Percentiles rank a stretch among this genome's conserved stretches.
Evolutionary conservation across 73 alveolate genomes (phyloP).

Genomic region (Paramecium tetraurelia): DNA sequence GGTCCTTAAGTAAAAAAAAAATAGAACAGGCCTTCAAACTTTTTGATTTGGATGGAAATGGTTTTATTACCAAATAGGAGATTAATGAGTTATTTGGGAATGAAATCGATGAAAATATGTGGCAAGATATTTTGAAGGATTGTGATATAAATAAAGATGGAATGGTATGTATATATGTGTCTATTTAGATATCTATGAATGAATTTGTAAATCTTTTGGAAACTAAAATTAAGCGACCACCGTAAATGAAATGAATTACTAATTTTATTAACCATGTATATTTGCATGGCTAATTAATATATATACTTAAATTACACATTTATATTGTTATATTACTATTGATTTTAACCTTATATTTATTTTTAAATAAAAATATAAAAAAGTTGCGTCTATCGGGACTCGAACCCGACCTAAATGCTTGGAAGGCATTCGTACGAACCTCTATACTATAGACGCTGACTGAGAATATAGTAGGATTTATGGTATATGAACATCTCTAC

Average conservation of each 20-base stretch:
- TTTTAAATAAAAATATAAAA: constrained; percentile 41
- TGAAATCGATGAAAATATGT: constrained; percentile 39
- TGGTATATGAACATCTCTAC: not conserved
- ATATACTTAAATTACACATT: not conserved
- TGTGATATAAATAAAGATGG: constrained; percentile 44
- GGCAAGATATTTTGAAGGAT: constrained; percentile 13
- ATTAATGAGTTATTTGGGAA: constrained; percentile 33
- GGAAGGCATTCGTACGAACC: constrained; percentile 91
- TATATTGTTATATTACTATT: not conserved
- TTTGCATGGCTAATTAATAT: not conserved
- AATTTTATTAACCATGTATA: not conserved
- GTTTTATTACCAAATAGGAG: not conserved
- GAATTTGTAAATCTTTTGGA: constrained; percentile 25
- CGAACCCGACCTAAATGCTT: constrained; percentile 92
- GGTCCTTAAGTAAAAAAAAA: not conserved
- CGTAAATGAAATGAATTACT: not conserved
- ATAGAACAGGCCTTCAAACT: constrained; percentile 18
- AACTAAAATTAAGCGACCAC: not conserved
- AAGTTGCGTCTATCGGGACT: constrained; percentile 86
- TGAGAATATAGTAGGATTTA: not conserved
- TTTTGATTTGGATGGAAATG: constrained; percentile 50
- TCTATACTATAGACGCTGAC: constrained; percentile 80
- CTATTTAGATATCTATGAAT: not conserved
- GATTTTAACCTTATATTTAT: not conserved
- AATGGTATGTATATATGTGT: not conserved